Base-by-base conservation (phyloP, 1,139 yeast genomes). In the Spathaspora sp. region DNA sequence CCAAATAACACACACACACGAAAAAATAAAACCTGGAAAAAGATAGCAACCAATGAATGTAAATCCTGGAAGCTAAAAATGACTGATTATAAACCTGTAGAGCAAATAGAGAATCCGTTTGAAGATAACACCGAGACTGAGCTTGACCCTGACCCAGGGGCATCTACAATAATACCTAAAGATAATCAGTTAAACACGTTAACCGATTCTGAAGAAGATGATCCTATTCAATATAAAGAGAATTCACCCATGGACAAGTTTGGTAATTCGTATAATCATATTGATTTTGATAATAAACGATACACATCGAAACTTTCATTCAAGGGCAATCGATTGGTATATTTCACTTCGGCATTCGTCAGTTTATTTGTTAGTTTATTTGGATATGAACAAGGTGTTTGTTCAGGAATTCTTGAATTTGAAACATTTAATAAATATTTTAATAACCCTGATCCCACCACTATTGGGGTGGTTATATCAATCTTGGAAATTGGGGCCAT, bases 341-440 rank as follows among this genome's bases (percentile, higher is more conserved):
- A 88, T 62, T 86, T 88, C 66, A 88, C 95, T 2, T 81, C 91
- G 1, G 82, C 86, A 9, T 89, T 89, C 64, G 95, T 89, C 17
- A 83, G 91, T 29, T 70, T 88, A 7, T 95, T 95, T 45, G 96
- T 89, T 11, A 84, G 89, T 47, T 71, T 89, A 29, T 89, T 89
- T 61, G 97, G 96, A 4, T 89, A 87, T 64, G 96, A 89, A 61
- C 97, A 89, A 65, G 96, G 96, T 46, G 96, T 89, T 42, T 87
- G 91, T 82, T 82, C 89, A 31, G 93, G 95, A 3, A 81, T 89
- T 40, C 59, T 74, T 43, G 73, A 77, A n/a, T 74, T 66, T 50
- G 72, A 62, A 15, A 74, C 80, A 1, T 79, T 79, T 54, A 63
- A 62, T 23, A 51, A 56, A 38, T 78, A 70, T 57, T 79, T 77